A percentile compares a stretch with the other conserved stretches of the same genome.
These are phyloP conservation scores for Venustampulla echinocandica DNA, from an alignment of 495 filamentous ascomycete genomes.

Conservation along the genomic window DNA sequence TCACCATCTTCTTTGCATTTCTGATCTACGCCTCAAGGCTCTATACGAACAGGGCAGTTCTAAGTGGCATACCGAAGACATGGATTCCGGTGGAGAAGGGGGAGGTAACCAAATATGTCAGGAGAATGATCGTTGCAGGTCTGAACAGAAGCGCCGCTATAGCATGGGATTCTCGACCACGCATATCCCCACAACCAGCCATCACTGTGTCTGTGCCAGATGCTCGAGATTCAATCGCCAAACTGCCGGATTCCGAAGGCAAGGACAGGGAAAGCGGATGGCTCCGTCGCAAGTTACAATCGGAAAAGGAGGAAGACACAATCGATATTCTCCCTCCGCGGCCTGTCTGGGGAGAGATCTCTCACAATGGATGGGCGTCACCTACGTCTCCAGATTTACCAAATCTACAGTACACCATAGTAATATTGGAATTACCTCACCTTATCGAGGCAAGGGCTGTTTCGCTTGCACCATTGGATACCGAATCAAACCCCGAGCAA, in stretches of 20 bases:
- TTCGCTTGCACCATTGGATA: conserved; percentile 63
- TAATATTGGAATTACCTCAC: conserved; percentile 82
- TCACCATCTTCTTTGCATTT: conserved; percentile 60
- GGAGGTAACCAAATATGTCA: conserved; percentile 61
- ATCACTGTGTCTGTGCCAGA: conserved; percentile 10
- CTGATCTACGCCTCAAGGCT: conserved; percentile 81
- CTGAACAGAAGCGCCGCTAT: conserved; percentile 71
- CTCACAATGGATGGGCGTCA: conserved; percentile 84
- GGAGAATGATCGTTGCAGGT: conserved; percentile 61
- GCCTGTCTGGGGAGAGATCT: conserved; percentile 61
- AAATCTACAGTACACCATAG: conserved; percentile 67
- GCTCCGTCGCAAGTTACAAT: neutral
- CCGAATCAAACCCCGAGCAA: conserved; percentile 30
- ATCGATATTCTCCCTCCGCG: conserved; percentile 9
- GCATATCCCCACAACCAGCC: conserved; percentile 27
- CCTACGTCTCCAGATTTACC: conserved; percentile 65
- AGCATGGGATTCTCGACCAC: conserved; percentile 67
- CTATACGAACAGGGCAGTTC: conserved; percentile 72
- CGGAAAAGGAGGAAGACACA: conserved; percentile 9
- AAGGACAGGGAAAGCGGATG: neutral
- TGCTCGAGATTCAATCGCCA: neutral
- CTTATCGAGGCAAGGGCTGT: conserved; percentile 90
- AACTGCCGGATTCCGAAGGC: neutral
- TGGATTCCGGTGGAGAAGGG: conserved; percentile 78
- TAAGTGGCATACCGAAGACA: conserved; percentile 73